Conservation (phyloP, 169 alveolate species). For the Plasmodium fragile region DNA sequence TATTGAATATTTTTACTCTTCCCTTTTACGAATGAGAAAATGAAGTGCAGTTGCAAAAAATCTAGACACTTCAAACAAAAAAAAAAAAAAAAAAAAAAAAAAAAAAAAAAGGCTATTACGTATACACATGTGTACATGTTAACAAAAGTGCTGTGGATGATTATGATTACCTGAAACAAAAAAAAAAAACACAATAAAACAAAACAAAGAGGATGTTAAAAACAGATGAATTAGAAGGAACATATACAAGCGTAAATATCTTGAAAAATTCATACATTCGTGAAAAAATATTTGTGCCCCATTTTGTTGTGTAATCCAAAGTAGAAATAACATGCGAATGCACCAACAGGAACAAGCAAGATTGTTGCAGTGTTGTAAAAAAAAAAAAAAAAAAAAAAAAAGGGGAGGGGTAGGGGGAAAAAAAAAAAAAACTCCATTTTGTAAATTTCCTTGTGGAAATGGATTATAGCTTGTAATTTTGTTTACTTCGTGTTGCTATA, state of each 20-base stretch:
- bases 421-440: neutral
- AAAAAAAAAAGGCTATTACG: no score
- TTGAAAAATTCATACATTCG: conserved; percentile 18
- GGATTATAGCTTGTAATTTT: conserved; percentile 15
- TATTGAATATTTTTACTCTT: conserved; percentile 8
- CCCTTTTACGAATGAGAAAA: conserved; percentile 8
- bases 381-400: conserved; percentile 52
- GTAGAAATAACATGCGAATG: conserved; percentile 49
- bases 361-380: conserved; percentile 74
- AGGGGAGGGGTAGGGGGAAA: no score
- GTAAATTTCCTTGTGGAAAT: conserved; percentile 3
- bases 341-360: conserved; percentile 42
- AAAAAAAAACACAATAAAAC: no score
- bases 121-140: no score
- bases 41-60: conserved; percentile 12
- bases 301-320: conserved; percentile 19
- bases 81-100: neutral
- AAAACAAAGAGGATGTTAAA: no score
- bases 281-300: conserved; percentile 24
- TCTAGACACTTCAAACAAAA: conserved; percentile 8
- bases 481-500: neutral
- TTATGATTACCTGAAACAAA: no score
- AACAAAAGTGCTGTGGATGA: no score
- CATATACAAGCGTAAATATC: conserved; percentile 13
- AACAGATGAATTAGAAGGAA: conserved; percentile 12